Percentiles rank a stretch among this genome's conserved stretches.
These are phyloP conservation scores for Schizophyllum amplum DNA, from an alignment of 1,284 basidiomycete species.

Conservation along the genomic window DNA sequence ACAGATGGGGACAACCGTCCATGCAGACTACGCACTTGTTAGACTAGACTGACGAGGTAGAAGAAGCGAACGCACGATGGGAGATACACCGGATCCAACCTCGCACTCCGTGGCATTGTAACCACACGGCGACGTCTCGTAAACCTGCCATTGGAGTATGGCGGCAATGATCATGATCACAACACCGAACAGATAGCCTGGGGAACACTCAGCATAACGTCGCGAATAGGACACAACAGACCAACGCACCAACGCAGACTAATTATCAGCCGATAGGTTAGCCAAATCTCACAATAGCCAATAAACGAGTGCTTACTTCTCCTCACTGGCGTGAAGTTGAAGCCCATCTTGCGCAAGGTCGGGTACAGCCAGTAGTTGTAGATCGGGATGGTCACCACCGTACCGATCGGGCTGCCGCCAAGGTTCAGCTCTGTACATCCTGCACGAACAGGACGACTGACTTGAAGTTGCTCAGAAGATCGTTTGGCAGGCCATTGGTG, in stretches of 20 bases:
- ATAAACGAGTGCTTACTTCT: conserved; percentile 5
- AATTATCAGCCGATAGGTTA: not conserved
- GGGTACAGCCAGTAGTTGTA: conserved; percentile 34
- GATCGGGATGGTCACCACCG: conserved; percentile 22
- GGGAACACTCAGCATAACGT: not conserved
- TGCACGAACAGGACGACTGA: not conserved
- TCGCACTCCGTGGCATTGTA: conserved; percentile 16
- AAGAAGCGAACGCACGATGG: conserved; percentile 6
- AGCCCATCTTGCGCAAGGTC: conserved; percentile 25
- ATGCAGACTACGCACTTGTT: not conserved
- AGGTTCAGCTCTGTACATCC: not conserved
- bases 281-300: not conserved
- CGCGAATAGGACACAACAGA: not conserved
- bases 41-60: not conserved
- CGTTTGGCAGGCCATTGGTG: conserved; percentile 34
- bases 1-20: not conserved
- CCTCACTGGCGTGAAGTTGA: conserved; percentile 22
- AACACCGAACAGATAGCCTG: conserved; percentile 16
- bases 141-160: conserved; percentile 20
- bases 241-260: not conserved
- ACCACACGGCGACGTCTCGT: conserved; percentile 19
- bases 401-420: conserved; percentile 21
- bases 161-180: conserved; percentile 16
- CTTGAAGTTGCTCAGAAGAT: conserved; percentile 33
- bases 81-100: conserved; percentile 17